A percentile compares a stretch with the other conserved stretches of the same genome.
Evolutionary conservation across 352 stramenopile species (phyloP).

Genomic region (Blastocystis sp.): DNA sequence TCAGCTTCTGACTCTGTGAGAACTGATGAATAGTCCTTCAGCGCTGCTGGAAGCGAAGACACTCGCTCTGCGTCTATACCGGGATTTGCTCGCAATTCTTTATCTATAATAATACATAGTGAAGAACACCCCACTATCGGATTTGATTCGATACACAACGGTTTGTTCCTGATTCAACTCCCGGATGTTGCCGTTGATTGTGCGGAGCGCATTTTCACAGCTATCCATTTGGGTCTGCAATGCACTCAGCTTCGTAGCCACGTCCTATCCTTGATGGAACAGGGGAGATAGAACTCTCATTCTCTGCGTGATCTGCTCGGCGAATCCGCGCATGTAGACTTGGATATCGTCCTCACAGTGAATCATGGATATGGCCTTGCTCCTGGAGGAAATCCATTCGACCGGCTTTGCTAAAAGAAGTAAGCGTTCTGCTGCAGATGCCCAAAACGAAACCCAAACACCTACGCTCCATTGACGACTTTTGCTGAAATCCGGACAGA

Average conservation of each 20-base stretch:
- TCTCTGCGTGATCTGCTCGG: not conserved
- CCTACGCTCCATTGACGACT: conserved; percentile 11
- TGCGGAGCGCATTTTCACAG: not conserved
- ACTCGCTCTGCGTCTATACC: not conserved
- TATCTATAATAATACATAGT: not conserved
- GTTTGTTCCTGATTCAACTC: conserved; percentile 38
- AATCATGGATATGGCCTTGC: conserved; percentile 32
- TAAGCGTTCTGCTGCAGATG: not conserved
- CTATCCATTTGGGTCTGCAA: not conserved
- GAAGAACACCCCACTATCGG: not conserved
- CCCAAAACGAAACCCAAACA: not conserved
- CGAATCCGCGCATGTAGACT: conserved; percentile 47
- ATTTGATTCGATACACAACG: conserved; percentile 23
- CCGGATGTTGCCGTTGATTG: conserved; percentile 37
- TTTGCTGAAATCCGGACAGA: not conserved
- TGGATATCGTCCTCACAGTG: conserved; percentile 52
- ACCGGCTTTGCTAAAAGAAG: not conserved
- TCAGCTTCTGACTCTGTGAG: conserved; percentile 15
- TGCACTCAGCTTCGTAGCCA: not conserved
- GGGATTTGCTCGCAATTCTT: not conserved
- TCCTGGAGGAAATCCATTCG: conserved; percentile 1
- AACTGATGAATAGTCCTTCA: conserved; percentile 17
- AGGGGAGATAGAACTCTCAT: not conserved
- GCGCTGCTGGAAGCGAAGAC: conserved; percentile 14
- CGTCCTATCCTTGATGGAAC: not conserved